phyloP scores from a whole-genome alignment of 1,284 basidiomycete species.

The Kwoniella shivajii region DNA sequence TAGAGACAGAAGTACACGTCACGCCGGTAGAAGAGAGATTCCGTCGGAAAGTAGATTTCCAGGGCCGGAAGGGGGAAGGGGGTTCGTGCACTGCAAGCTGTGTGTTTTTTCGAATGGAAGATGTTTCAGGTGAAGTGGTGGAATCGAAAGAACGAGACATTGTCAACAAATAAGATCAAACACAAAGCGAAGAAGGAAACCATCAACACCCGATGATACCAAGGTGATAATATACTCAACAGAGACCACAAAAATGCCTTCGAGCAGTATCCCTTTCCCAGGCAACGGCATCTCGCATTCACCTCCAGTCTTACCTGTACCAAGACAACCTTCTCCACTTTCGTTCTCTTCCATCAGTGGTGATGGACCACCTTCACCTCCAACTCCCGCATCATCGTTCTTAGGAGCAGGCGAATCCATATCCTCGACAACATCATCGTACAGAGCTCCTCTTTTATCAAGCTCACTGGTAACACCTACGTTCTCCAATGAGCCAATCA shows the following conservation, averaged over 20 bases:
- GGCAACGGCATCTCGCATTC: constrained; percentile 15
- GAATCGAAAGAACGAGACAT: too few species aligned
- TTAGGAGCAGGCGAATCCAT: constrained; percentile 3
- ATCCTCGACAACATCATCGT: constrained; percentile 5
- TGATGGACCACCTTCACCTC: constrained; percentile 9
- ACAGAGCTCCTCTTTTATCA: background rate
- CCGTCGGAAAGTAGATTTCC: too few species aligned
- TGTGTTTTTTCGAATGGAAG: too few species aligned
- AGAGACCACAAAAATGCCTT: background rate
- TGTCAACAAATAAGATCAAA: too few species aligned
- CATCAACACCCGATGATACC: too few species aligned
- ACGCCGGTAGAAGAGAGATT: too few species aligned
- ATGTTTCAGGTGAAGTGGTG: too few species aligned
- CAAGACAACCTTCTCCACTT: constrained; percentile 32
- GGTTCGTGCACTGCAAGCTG: too few species aligned
- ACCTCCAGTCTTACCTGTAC: constrained; percentile 23
- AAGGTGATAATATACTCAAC: too few species aligned
- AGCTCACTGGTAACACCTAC: constrained; percentile 4
- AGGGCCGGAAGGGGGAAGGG: too few species aligned
- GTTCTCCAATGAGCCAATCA: background rate
- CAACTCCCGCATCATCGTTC: constrained; percentile 3
- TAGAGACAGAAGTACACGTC: too few species aligned
- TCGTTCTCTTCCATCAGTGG: constrained; percentile 18
- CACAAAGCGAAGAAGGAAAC: too few species aligned
- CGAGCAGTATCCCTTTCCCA: constrained; percentile 4